Base-by-base conservation (phyloP, 2,329 filamentous ascomycete genomes). In the Pyrenochaeta sp. region DNA sequence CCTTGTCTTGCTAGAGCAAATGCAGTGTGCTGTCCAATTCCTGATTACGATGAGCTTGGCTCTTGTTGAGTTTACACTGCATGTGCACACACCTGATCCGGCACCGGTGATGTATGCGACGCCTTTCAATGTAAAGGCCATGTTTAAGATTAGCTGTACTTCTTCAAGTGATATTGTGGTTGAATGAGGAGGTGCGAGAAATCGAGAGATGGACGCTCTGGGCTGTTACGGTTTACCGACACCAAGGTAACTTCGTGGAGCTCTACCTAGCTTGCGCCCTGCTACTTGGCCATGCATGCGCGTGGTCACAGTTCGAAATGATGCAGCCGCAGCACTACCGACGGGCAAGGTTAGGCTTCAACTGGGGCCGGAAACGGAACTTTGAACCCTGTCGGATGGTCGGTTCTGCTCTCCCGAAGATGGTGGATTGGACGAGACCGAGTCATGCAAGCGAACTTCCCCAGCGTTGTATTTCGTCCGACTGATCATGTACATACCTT, bases 71-170 rank as follows among this genome's bases (percentile, higher is more conserved):
- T 11, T n/a, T 23, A 13, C 8, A 34, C 9, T 11, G 13, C 18
- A 19, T 8, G 15, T 11, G 30, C 30, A 27, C 63, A 47, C 62
- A 75, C 75, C 76, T 31, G 76, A 77, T 14, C 71, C 75, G 23
- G 75, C 76, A 20, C 76, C 77, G 3, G 76, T 78, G 37, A 80
- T 72, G 51, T 78, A 78, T 14, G 76, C 76, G 24, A 76, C 72
- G 31, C 76, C 77, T 46, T 68, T 71, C 20, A 79, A 63, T 20
- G 77, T 62, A 24, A 67, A 60, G 10, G 68, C 56, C 73, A 77
- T 76, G 3, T 35, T 51, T n/a, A n/a, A n/a, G n/a, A n/a, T n/a
- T n/a, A n/a, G n/a, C n/a, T n/a, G n/a, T n/a, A n/a, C n/a, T n/a
- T n/a, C n/a, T n/a, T n/a, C n/a, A n/a, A n/a, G n/a, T n/a, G n/a